Evolutionary conservation across 768 basidiomycete genomes (phyloP), one percentile per base, ranked within the genome.

Genomic region (Amyloporia xantha): DNA sequence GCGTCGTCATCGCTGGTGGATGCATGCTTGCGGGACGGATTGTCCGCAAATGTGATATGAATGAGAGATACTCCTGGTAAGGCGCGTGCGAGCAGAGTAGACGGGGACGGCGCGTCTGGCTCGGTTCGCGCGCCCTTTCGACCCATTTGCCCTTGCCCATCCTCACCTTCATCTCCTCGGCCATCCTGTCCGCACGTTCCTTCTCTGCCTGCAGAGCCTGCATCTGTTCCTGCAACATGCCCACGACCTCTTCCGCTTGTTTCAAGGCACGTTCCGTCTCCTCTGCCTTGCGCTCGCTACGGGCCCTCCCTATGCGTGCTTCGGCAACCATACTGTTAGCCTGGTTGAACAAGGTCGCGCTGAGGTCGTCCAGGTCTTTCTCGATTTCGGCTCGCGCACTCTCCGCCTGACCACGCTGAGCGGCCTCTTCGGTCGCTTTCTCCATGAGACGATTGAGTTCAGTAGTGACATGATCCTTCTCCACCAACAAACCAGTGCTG

Each of bases 251-350:
- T 65, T 95, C 93, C 0, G 91, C 88, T n/a, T 81, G 78, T 56
- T 77, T 81, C 51, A 94, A 65, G 7, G 89, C 85, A 20, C 73
- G 71, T 65, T 95, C 89, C 10, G 90, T 82, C 26, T 82, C 81
- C 50, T 79, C 77, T 1, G 85, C 81, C 59, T 89, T 87, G 36
- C 82, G 75, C 60, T 92, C 77, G 72, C 87, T 84, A 53, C 73
- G 61, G 28, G 85, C 82, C 28, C 75, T 70, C 13, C 64, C 69
- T 51, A 82, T 75, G 13, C 93, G 78, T 19, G 94, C 95, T 62
- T 91, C 87, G 0, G 90, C 91, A n/a, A 98, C 95, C 96, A 99
- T 99, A 5, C 77, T 84, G 64, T 99, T 98, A 5, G 95, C 95
- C 67, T 96, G 86, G 44, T 80, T 78, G 60, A 99, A 99, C 15